Evolutionary conservation across 1,284 basidiomycete genomes (phyloP), one percentile per base, ranked within the genome.

Genomic region (Exsudoporus floridanus): DNA sequence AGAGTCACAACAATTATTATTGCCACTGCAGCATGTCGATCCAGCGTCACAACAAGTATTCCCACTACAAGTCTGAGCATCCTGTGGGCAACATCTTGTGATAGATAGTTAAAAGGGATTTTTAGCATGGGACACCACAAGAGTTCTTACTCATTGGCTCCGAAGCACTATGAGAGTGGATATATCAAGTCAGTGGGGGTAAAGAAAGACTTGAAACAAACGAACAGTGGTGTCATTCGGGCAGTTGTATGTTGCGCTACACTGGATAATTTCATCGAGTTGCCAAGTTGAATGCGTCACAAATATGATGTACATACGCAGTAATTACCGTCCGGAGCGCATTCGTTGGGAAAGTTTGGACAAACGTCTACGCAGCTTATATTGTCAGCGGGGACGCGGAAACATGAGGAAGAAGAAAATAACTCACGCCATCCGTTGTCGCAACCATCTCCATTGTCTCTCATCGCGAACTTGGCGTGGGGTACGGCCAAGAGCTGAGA

Each of bases 271-370:
- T 14, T 14, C n/a, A 3, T 10, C 53, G 25, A 54, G 42, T 36
- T 18, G 19, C 9, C 8, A 19, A 31, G 8, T 16, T 30, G 12
- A 12, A 21, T 9, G 18, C 12, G 19, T 2, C 13, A 6, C 12
- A 9, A 12, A 18, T 4, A 9, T 10, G n/a, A n/a, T n/a, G n/a
- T n/a, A 40, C 66, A 18, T 59, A 66, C 64, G 25, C 64, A 66
- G 30, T 36, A 56, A 39, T 28, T 53, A n/a, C 66, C 66, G 27
- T 37, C 38, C 1, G 46, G 56, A 16, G 55, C 63, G 21, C 64
- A 66, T n/a, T 16, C 2, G 12, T 43, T 5, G 16, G 64, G 62
- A 19, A 38, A 67, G 46, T 66, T 66, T 16, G 61, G 10, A 25
- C 64, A 66, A 27, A 36, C 35, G 6, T 55, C 64, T 65, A n/a